phyloP scores from a whole-genome alignment of 441 rosid genomes.

The Adansonia gregorii region DNA sequence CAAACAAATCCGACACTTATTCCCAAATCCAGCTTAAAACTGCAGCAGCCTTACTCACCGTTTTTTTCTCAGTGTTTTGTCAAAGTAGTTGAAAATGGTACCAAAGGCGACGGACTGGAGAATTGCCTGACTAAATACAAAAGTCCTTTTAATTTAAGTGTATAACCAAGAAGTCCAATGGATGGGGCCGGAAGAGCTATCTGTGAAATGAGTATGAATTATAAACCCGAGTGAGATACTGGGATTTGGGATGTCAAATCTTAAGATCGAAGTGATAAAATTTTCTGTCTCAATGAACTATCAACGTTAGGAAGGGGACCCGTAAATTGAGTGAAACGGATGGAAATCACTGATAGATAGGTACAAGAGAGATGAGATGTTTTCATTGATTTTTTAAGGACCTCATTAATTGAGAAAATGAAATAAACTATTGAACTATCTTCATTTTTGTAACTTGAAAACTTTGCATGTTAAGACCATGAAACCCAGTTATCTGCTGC shows the following conservation, averaged over 20 bases:
- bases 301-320: conserved; percentile 30
- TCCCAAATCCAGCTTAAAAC: no score
- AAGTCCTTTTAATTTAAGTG: background rate
- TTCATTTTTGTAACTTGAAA: background rate
- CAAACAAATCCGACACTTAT: no score
- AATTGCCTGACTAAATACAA: conserved; percentile 10
- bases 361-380: conserved; percentile 20
- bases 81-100: background rate
- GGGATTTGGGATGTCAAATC: conserved; percentile 9
- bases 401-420: conserved; percentile 17
- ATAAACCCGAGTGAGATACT: conserved; percentile 17
- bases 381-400: conserved; percentile 10
- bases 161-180: conserved; percentile 1
- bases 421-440: background rate
- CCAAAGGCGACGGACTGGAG: background rate
- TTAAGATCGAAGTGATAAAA: conserved; percentile 14
- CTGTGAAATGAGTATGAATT: conserved; percentile 23
- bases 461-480: background rate
- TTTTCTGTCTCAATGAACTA: conserved; percentile 27
- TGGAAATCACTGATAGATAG: conserved; percentile 8
- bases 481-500: background rate
- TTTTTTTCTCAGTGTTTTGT: background rate
- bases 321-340: conserved; percentile 25
- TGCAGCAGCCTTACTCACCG: no score
- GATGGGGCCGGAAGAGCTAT: conserved; percentile 25